Evolutionary conservation across 1,139 yeast genomes (phyloP).

Genomic region (Candida sp.): DNA sequence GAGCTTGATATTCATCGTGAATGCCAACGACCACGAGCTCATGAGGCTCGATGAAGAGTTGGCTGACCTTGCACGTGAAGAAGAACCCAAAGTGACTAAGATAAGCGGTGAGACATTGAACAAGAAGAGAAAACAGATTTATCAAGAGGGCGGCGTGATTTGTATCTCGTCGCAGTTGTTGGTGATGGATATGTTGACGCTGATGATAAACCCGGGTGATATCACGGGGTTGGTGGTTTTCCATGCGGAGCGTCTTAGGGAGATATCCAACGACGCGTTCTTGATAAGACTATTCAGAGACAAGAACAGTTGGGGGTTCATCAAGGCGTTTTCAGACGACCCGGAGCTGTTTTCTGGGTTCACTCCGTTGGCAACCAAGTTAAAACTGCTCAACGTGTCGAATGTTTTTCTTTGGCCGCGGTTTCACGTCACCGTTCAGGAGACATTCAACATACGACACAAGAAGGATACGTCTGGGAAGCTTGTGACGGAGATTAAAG

Average conservation of each 20-base stretch:
- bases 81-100: constrained; percentile 44
- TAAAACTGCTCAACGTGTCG: constrained; percentile 66
- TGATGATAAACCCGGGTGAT: constrained; percentile 62
- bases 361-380: constrained; percentile 72
- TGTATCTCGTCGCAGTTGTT: constrained; percentile 81
- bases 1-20: constrained; percentile 71
- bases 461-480: constrained; percentile 27
- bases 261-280: constrained; percentile 84
- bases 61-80: constrained; percentile 65
- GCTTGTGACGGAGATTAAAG: constrained; percentile 78
- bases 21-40: constrained; percentile 70
- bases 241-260: constrained; percentile 78
- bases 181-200: constrained; percentile 84
- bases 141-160: constrained; percentile 82
- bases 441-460: constrained; percentile 55
- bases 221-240: constrained; percentile 84
- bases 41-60: constrained; percentile 61
- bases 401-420: constrained; percentile 90
- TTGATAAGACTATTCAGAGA: constrained; percentile 75
- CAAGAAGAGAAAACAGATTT: constrained; percentile 63
- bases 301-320: constrained; percentile 82
- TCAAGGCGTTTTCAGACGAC: constrained; percentile 87
- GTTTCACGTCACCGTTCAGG: constrained; percentile 84
- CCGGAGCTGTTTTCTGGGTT: constrained; percentile 84
- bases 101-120: constrained; percentile 60